Percentiles rank a stretch among this genome's conserved stretches.
These are phyloP conservation scores for Fraxinus anomala DNA, from an alignment of 257 asterid species.

Conservation along the genomic window DNA sequence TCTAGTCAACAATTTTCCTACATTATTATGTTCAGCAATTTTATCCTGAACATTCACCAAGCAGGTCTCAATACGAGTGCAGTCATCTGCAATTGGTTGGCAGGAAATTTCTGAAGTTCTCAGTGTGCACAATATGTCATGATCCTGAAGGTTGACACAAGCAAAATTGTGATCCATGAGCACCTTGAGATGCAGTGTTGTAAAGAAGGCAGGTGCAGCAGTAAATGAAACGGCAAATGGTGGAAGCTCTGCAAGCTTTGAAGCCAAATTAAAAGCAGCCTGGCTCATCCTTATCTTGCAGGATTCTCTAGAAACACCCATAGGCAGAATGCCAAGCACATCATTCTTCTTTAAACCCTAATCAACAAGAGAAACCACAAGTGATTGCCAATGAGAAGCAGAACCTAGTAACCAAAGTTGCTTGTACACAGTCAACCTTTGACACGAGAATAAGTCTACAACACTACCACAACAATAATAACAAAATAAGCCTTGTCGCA, in stretches of 20 bases:
- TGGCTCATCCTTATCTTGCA: slow-evolving; percentile 33
- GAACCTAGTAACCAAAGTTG: slow-evolving; percentile 9
- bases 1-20: slow-evolving; percentile 27
- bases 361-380: slow-evolving; percentile 28
- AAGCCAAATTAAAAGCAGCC: slow-evolving; percentile 43
- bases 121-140: slow-evolving; percentile 28
- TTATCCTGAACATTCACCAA: slow-evolving; percentile 31
- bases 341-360: slow-evolving; percentile 52
- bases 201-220: slow-evolving; percentile 44
- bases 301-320: slow-evolving; percentile 53
- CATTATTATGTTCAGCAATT: slow-evolving; percentile 23
- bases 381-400: slow-evolving; percentile 19
- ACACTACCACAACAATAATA: not conserved
- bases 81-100: slow-evolving; percentile 34
- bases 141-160: slow-evolving; percentile 40
- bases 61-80: slow-evolving; percentile 32
- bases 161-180: slow-evolving; percentile 43
- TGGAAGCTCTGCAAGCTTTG: slow-evolving; percentile 42
- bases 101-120: slow-evolving; percentile 40
- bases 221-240: slow-evolving; percentile 39
- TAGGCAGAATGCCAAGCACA: slow-evolving; percentile 45
- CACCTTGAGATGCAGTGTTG: slow-evolving; percentile 43
- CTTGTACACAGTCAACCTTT: slow-evolving; percentile 18
- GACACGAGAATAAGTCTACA: not conserved
- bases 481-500: not conserved